Evolutionary conservation across 306 rosid species (phyloP).

Genomic region (Fragaria iinumae): DNA sequence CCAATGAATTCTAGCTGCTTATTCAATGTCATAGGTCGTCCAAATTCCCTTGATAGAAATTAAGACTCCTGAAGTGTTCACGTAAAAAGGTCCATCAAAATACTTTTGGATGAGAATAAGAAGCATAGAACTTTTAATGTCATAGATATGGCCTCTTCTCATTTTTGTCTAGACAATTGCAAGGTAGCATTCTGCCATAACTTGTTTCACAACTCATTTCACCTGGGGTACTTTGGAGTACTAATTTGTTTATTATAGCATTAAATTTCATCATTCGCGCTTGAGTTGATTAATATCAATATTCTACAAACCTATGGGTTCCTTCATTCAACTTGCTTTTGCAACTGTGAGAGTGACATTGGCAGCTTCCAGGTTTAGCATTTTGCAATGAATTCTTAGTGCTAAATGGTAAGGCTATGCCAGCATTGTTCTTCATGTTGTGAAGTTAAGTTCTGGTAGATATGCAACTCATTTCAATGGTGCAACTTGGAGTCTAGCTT

Average conservation of each 20-base stretch:
- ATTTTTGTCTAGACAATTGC: not conserved
- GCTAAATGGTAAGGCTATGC: not conserved
- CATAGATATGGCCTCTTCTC: not conserved
- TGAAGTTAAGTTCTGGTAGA: not conserved
- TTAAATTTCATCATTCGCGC: not conserved
- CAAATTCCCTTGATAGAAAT: not conserved
- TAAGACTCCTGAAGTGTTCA: not conserved
- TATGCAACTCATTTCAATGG: not conserved
- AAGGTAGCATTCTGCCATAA: not conserved
- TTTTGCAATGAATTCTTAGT: not conserved
- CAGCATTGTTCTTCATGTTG: not conserved
- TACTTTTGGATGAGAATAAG: not conserved
- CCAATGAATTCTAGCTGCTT: not conserved
- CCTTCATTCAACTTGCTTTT: not conserved
- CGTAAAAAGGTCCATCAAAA: not conserved
- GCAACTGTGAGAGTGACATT: not conserved
- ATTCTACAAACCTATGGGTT: not conserved
- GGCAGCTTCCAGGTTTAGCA: slow-evolving; percentile 5
- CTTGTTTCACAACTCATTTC: not conserved
- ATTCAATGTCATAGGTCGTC: not conserved
- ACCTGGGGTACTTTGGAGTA: not conserved
- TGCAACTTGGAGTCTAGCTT: not conserved
- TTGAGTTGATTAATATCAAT: not conserved
- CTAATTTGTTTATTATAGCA: not conserved
- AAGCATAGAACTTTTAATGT: not conserved